Evolutionary conservation across 768 basidiomycete species (phyloP), one percentile per base, ranked within the genome.

Genomic region (Rossbeevera mucosa): DNA sequence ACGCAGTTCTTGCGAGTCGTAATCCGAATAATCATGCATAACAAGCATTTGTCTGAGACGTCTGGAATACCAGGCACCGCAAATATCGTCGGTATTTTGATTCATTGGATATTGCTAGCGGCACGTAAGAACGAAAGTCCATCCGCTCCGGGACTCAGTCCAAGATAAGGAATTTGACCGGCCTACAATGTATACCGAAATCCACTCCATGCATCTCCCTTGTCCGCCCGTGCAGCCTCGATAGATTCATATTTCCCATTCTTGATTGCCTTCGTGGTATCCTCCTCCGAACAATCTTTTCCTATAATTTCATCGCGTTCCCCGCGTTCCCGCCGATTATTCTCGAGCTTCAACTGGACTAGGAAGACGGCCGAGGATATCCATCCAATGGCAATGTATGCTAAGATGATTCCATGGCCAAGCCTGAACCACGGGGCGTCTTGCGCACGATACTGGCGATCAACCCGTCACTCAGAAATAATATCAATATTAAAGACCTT

Each of bases 131-230:
- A 13, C 11, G 38, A 40, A 40, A n/a, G n/a, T n/a, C n/a, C 38
- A 12, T 40, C 20, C 20, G 6, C n/a, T 20, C 18, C 11, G 18
- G 14, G 41, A 16, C n/a, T 24, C 14, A 42, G 29, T n/a, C n/a
- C n/a, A n/a, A n/a, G n/a, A n/a, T n/a, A n/a, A n/a, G n/a, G n/a
- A 8, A 20, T 14, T 26, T 9, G 33, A 21, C n/a, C 48, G n/a
- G 11, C 21, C 25, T 51, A 84, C 41, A 81, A 59, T 2, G 75
- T 78, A 68, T 88, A 88, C 53, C 81, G 75, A 66, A 86, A 88
- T n/a, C 86, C 84, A 60, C 85, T 88, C 86, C 85, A 88, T 47
- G 74, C 65, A 58, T 88, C 87, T 3, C 86, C 86, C 59, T 85
- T 87, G 66, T 72, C 60, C 21, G 66, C 71, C 55, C 76, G 76